Base-by-base conservation (phyloP, 805 yeast species). In the Ogataea nitratoaversa region DNA sequence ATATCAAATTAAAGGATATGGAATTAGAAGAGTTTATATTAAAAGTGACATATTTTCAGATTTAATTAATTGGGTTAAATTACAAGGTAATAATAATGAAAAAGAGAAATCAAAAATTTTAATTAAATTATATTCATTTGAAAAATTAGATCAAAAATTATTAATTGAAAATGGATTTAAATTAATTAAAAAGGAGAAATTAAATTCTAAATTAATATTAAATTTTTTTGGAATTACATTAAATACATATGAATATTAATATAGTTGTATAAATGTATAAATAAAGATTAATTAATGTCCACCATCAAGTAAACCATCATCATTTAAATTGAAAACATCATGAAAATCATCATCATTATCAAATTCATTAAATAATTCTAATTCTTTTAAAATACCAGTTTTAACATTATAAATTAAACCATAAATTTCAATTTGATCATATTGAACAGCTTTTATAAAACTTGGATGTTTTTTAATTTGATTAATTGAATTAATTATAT, bases 391-490 rank as follows among this genome's bases (percentile, higher is more conserved):
- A 23, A 71, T 68, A 19, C 96, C 97, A 13, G 84, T 74, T 27
- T 74, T 79, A 19, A 88, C 95, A 57, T 89, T 88, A 66, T 88
- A 90, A 37, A 90, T 74, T 54, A 89, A 62, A 0, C 96, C 96
- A 72, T 85, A 79, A 32, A 90, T 81, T 57, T 84, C 83, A 28
- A 90, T 70, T 12, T 79, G 76, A 9, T 82, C 78, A 42, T 67
- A 70, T 34, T 71, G 69, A 40, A 79, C 62, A 19, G 93, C 95
- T 40, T 73, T 71, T 40, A 77, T 71, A 20, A 88, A 91, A 36
- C 80, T 74, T 32, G 83, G 82, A 56, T 82, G 82, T 49, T 75
- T 68, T 46, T 69, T 71, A 37, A 90, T 70, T 35, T 80, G 79
- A 44, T 78, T 73, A 16, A 85, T 84, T 47, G 91, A 93, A 44